These are phyloP conservation scores for Trichomonascus vanleenenianus DNA, from an alignment of 805 yeast genomes.

Conservation along the genomic window DNA sequence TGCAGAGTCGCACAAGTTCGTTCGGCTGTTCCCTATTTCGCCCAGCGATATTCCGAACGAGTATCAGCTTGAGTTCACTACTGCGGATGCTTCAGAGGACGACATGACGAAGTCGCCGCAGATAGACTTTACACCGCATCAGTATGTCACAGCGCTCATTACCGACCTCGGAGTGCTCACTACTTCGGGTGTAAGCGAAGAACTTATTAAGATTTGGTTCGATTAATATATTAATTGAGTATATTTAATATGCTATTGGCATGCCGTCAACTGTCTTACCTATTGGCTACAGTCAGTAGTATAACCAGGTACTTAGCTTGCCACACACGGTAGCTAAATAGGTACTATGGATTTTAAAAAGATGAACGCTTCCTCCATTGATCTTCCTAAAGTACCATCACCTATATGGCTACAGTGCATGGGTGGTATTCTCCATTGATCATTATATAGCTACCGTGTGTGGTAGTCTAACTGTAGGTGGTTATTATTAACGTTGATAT, in stretches of 20 bases:
- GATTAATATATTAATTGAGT: constrained; percentile 39
- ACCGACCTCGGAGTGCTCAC: constrained; percentile 96
- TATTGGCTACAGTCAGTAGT: no score
- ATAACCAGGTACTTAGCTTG: no score
- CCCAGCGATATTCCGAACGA: constrained; percentile 81
- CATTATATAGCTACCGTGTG: no score
- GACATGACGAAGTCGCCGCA: constrained; percentile 40
- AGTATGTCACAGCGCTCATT: constrained; percentile 87
- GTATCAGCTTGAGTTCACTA: constrained; percentile 40
- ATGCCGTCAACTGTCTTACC: no score
- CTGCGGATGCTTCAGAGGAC: constrained; percentile 17
- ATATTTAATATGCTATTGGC: no score
- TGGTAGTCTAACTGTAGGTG: no score
- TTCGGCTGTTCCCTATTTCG: constrained; percentile 88
- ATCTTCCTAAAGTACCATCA: no score
- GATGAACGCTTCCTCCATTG: no score
- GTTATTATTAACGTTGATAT: neutral
- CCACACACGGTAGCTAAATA: no score
- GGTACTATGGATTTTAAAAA: no score
- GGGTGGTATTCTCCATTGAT: no score
- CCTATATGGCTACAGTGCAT: no score
- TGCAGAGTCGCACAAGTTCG: constrained; percentile 92
- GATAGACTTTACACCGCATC: constrained; percentile 93
- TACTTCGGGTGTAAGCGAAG: constrained; percentile 98
- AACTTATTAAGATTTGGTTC: constrained; percentile 95